Evolutionary conservation across 176 grass and related monocot genomes (phyloP).

Genomic region (Pontederia paniculata): DNA sequence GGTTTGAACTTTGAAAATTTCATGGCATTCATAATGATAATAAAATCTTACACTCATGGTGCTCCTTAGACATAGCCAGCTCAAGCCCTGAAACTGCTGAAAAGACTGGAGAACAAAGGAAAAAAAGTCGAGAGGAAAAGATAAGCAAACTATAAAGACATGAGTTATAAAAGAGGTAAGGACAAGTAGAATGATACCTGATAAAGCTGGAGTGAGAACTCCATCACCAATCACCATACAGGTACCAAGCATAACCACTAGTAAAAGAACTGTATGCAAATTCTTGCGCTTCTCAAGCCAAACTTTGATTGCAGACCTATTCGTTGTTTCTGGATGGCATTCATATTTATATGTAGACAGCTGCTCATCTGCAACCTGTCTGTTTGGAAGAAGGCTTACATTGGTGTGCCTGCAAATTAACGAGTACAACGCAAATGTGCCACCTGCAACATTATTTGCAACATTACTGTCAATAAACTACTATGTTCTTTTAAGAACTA

Average conservation of each 20-base stretch:
- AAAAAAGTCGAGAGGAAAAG: constrained; percentile 3
- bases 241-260: constrained; percentile 91
- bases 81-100: constrained; percentile 98
- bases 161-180: not conserved
- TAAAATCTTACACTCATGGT: constrained; percentile 75
- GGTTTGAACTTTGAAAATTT: constrained; percentile 1
- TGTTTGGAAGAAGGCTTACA: constrained; percentile 86
- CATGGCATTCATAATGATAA: not conserved
- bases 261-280: constrained; percentile 48
- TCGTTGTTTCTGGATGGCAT: constrained; percentile 29
- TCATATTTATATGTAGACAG: constrained; percentile 91
- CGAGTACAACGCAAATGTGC: constrained; percentile 90
- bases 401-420: constrained; percentile 84
- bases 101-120: constrained; percentile 52
- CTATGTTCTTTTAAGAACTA: not conserved
- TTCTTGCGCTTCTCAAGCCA: constrained; percentile 90
- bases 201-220: constrained; percentile 92
- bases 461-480: not conserved
- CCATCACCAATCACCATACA: constrained; percentile 99
- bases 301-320: constrained; percentile 43
- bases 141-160: constrained; percentile 4
- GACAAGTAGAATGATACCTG: constrained; percentile 32
- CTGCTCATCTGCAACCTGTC: constrained; percentile 87
- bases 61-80: constrained; percentile 68
- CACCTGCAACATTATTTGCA: constrained; percentile 35